Evolutionary conservation across 495 filamentous ascomycete species (phyloP).

Genomic region (Podospora pseudopauciseta): DNA sequence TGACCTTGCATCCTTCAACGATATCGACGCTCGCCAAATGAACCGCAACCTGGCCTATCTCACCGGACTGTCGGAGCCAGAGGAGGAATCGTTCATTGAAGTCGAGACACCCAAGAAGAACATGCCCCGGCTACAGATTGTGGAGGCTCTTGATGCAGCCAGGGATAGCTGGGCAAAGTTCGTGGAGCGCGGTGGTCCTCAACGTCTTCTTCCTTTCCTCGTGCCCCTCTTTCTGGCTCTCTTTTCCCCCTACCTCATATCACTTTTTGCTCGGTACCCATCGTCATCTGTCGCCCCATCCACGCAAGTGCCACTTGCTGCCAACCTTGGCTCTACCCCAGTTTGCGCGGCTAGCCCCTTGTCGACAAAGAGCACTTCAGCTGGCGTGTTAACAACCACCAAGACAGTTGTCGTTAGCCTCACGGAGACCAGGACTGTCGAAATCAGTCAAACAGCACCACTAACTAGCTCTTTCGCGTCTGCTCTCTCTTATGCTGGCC

Average conservation of each 20-base stretch:
- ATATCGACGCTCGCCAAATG: constrained; percentile 68
- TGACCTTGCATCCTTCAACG: constrained; percentile 68
- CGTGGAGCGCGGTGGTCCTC: constrained; percentile 12
- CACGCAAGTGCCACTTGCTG: neutral
- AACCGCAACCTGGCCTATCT: constrained; percentile 71
- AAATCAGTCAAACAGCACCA: constrained; percentile 35
- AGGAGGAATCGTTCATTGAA: constrained; percentile 14
- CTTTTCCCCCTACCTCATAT: constrained; percentile 12
- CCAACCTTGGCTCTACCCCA: constrained; percentile 21
- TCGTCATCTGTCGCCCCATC: neutral
- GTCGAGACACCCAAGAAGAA: neutral
- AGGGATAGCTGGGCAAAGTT: neutral
- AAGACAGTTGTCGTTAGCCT: constrained; percentile 34
- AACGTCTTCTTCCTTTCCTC: constrained; percentile 5
- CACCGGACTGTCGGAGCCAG: constrained; percentile 44
- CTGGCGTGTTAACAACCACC: constrained; percentile 32
- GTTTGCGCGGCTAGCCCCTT: constrained; percentile 6
- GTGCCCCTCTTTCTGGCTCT: constrained; percentile 20
- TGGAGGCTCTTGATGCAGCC: neutral
- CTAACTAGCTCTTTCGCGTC: constrained; percentile 40
- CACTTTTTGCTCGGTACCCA: neutral
- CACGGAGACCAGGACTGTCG: constrained; percentile 36
- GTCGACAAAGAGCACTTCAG: constrained; percentile 16
- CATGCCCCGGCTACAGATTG: neutral
- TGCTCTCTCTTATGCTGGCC: constrained; percentile 36